These are phyloP conservation scores for Tritrichomonas musculus DNA, from an alignment of 208 protist genomes.

Conservation along the genomic window DNA sequence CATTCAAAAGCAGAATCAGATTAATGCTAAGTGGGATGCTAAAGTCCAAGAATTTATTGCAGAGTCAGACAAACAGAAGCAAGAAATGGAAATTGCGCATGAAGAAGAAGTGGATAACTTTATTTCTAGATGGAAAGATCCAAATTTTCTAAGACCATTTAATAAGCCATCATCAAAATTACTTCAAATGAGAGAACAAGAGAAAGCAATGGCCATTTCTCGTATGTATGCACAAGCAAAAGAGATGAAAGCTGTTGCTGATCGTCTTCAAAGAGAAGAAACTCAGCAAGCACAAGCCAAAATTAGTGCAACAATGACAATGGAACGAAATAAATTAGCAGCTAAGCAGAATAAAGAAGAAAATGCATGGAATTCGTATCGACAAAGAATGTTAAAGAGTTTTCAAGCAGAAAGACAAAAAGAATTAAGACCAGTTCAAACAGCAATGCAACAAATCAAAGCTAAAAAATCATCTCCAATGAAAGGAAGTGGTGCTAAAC, in stretches of 20 bases:
- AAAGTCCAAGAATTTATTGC: neutral
- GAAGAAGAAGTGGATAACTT: neutral
- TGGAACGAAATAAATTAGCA: neutral
- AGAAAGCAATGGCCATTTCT: neutral
- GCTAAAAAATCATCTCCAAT: neutral
- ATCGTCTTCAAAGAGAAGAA: neutral
- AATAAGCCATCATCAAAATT: constrained; percentile 8
- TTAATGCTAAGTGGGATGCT: neutral
- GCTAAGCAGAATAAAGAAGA: neutral
- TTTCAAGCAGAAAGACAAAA: neutral
- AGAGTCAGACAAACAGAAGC: neutral
- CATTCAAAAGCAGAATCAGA: neutral
- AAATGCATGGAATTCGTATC: neutral
- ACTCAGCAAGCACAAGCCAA: neutral
- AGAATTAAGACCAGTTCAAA: neutral
- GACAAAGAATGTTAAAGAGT: neutral
- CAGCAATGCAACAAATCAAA: neutral
- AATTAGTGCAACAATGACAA: neutral
- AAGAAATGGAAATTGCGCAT: neutral
- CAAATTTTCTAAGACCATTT: neutral
- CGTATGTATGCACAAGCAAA: neutral
- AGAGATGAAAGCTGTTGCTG: neutral
- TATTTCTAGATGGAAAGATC: neutral
- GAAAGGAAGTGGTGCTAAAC: too few species aligned
- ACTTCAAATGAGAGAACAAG: neutral